phyloP scores from a whole-genome alignment of 345 rosid species.

The Corymbia maculata region DNA sequence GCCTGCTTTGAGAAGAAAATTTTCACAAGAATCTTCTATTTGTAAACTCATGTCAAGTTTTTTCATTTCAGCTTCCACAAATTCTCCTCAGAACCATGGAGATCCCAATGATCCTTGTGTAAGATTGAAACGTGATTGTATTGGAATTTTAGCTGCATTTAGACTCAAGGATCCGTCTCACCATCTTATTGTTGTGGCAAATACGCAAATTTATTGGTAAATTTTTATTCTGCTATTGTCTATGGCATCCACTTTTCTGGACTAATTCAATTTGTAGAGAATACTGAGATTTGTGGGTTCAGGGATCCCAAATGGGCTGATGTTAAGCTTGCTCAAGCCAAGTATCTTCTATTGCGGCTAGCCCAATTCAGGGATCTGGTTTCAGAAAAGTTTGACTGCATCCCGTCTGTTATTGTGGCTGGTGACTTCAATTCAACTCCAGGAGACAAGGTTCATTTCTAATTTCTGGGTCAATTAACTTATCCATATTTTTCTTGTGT shows the following conservation, averaged over 20 bases:
- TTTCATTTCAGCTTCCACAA: conserved; percentile 19
- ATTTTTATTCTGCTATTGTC: neutral
- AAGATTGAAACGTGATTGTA: conserved; percentile 82
- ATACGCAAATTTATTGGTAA: conserved; percentile 89
- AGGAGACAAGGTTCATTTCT: conserved; percentile 50
- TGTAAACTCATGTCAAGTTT: neutral
- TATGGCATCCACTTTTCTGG: neutral
- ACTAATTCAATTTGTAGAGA: neutral
- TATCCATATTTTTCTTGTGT: neutral
- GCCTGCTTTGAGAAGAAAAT: neutral
- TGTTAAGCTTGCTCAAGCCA: conserved; percentile 97
- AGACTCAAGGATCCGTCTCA: conserved; percentile 47
- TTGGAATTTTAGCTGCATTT: conserved; percentile 90
- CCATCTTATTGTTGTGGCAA: conserved; percentile 65
- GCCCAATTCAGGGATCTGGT: conserved; percentile 49
- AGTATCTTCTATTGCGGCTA: conserved; percentile 56
- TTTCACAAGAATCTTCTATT: neutral
- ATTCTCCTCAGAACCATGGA: conserved; percentile 32
- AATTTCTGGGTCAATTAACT: neutral
- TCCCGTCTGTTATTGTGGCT: conserved; percentile 53
- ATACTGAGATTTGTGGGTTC: neutral
- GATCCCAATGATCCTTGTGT: conserved; percentile 76
- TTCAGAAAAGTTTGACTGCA: conserved; percentile 46
- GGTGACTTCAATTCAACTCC: conserved; percentile 98
- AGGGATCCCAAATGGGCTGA: conserved; percentile 96